phyloP scores from a whole-genome alignment of 1,284 basidiomycete species.

The Chiua sp. region DNA sequence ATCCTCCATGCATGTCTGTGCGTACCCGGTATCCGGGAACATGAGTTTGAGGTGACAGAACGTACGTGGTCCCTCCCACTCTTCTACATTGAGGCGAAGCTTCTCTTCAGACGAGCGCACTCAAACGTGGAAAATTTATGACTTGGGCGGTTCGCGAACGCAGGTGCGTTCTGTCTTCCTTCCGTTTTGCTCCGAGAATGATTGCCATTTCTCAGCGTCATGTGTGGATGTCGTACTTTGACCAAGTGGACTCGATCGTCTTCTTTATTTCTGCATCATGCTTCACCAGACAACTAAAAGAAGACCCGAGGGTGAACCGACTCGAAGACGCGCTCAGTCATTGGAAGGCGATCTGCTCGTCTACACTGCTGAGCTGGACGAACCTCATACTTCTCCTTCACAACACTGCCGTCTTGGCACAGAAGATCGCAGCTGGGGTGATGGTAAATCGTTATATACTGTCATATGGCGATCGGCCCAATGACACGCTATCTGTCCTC shows the following conservation, averaged over 20 bases:
- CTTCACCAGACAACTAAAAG: constrained; percentile 71
- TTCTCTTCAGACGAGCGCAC: constrained; percentile 28
- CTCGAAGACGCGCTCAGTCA: constrained; percentile 68
- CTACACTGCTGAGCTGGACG: constrained; percentile 57
- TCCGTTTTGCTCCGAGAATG: not conserved
- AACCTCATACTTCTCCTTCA: constrained; percentile 68
- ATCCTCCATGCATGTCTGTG: constrained; percentile 93
- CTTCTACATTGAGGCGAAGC: not conserved
- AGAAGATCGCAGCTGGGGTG: constrained; percentile 62
- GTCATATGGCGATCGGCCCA: constrained; percentile 66
- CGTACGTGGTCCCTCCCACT: constrained; percentile 35
- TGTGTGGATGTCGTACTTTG: constrained; percentile 75
- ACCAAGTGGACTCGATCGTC: constrained; percentile 73
- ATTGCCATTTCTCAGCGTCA: constrained; percentile 46
- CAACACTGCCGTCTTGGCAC: constrained; percentile 65
- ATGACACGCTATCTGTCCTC: constrained; percentile 46
- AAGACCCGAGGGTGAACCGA: constrained; percentile 64
- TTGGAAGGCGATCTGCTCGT: constrained; percentile 66
- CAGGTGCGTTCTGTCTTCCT: constrained; percentile 42
- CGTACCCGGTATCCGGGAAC: constrained; percentile 79
- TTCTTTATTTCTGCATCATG: constrained; percentile 71
- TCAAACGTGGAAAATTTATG: constrained; percentile 55
- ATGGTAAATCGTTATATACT: constrained; percentile 59
- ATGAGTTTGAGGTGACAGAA: constrained; percentile 54
- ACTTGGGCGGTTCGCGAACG: constrained; percentile 64